Base-by-base conservation (phyloP, 1,284 basidiomycete species). In the Ganoderma sp. region DNA sequence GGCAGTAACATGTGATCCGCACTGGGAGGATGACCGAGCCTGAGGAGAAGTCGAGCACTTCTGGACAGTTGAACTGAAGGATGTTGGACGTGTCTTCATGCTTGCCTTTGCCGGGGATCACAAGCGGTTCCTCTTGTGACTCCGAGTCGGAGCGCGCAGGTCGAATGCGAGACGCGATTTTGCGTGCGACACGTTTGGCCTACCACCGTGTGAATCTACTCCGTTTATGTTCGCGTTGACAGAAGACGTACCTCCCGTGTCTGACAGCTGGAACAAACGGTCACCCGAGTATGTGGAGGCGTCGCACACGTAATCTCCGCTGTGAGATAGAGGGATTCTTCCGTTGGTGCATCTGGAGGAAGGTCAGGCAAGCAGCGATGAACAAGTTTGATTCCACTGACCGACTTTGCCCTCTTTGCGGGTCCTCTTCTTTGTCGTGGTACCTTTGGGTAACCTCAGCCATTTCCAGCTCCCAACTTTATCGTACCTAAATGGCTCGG, bases 1-100 rank as follows among this genome's bases (percentile, higher is more conserved):
- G 92, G 77, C 98, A 99, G 80, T 99, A 99, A 82, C 98, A 99
- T 8, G 98, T 98, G 73, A 99, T 96, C 60, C 98, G 90, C 61
- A 99, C 91, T 3, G 98, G 98, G 19, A 99, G 84, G 22, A 95
- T 87, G 15, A 92, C 92, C 48, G 94, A 93, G 42, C 98, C 98
- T 22, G 91, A 87, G 17, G 90, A 92, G 77, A 99, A 96, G 75
- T 96, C 94, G 62, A 99, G 87, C 65, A 96, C 88, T 75, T 98
- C 94, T 0, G 95, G 88, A 75, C 97, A 98, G 77, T 99, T 99
- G 84, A 99, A 99, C 69, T 98, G 90, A 65, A 98, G 90, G 71
- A 98, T 96, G 72, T 90, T 92, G 63, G 92, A 93, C 10, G 89
- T 88, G 71, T 93, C 90, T 82, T 93, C 90, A 59, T 87, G 85